Percentiles rank a stretch among this genome's conserved stretches.
These are phyloP conservation scores for Aureobasidium sp. DNA, from an alignment of 2,329 filamentous ascomycete species.

Conservation along the genomic window DNA sequence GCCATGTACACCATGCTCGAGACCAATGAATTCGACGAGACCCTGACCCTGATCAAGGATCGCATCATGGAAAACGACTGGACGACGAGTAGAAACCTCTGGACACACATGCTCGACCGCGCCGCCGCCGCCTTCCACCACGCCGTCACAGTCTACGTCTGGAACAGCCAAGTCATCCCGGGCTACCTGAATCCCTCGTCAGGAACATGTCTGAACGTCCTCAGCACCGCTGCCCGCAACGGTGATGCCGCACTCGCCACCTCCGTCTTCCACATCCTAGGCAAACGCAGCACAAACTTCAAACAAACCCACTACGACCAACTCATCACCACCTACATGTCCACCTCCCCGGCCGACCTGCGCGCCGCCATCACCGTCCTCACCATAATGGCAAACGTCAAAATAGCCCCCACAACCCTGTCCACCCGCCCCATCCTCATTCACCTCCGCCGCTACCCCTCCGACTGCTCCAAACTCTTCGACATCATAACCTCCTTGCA, in stretches of 20 bases:
- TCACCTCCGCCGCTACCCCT: conserved; percentile 45
- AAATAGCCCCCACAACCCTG: conserved; percentile 49
- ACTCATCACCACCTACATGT: conserved; percentile 63
- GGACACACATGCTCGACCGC: conserved; percentile 67
- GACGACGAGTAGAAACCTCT: conserved; percentile 50
- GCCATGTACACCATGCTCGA: conserved; percentile 68
- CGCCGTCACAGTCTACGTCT: conserved; percentile 60
- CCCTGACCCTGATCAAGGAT: conserved; percentile 59
- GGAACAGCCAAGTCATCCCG: conserved; percentile 58
- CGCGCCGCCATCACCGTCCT: conserved; percentile 61
- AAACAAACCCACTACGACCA: conserved; percentile 70
- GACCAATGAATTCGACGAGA: conserved; percentile 68
- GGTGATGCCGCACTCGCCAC: conserved; percentile 64
- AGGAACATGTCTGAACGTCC: conserved; percentile 58
- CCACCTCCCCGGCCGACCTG: conserved; percentile 48
- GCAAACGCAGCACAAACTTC: conserved; percentile 51
- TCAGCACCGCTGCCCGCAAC: conserved; percentile 63
- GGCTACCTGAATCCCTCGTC: conserved; percentile 57
- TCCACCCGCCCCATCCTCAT: conserved; percentile 59
- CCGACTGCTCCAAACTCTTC: conserved; percentile 48
- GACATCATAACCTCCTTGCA: conserved; percentile 51
- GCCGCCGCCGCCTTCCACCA: conserved; percentile 56
- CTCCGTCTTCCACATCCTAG: conserved; percentile 61
- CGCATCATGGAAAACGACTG: conserved; percentile 41
- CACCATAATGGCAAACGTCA: conserved; percentile 63